Evolutionary conservation across 2,329 filamentous ascomycete genomes (phyloP), one percentile per base, ranked within the genome.

Genomic region (Scopulariopsis brevicaulis): DNA sequence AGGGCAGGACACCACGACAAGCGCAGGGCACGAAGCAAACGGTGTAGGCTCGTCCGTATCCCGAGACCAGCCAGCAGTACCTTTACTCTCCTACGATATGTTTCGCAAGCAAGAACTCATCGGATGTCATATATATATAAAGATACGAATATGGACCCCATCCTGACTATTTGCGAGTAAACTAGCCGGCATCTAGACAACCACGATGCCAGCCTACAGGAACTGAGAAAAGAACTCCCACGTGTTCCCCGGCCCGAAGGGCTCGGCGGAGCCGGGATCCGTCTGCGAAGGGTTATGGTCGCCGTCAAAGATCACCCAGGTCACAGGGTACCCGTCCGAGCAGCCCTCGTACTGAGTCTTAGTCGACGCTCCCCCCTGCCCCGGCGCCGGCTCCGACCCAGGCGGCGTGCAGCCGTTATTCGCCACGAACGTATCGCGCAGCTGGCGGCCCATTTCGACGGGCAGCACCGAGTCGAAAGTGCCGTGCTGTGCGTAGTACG

Each of bases 401-500:
- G 64, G 61, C 55, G 63, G 59, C 37, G 61, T 60, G 60, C 71
- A 74, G 6, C 67, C 67, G 51, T 74, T 74, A 57, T 68, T 65
- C 25, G 53, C 54, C 10, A 72, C 64, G 58, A 71, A 73, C 54
- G 63, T 65, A 59, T 73, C 68, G 14, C 69, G 67, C 48, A 73
- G 60, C 57, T 60, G 53, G 14, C 66, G 59, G n/a, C 70, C 70
- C 4, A 58, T 54, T 4, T 63, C 58, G 57, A 73, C 67, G n/a
- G 65, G 62, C 20, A 73, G 63, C 7, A 72, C 48, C 50, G 52
- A 46, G 61, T 74, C 72, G 24, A 59, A 62, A 22, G 67, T 65
- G 20, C 72, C 71, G 59, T 74, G 72, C 60, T 71, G 69, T 22
- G 66, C 68, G 48, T 71, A 67, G 58, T 67, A 72, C 0, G 71